phyloP scores from a whole-genome alignment of 805 yeast species.

The Yarrowia hollandica region DNA sequence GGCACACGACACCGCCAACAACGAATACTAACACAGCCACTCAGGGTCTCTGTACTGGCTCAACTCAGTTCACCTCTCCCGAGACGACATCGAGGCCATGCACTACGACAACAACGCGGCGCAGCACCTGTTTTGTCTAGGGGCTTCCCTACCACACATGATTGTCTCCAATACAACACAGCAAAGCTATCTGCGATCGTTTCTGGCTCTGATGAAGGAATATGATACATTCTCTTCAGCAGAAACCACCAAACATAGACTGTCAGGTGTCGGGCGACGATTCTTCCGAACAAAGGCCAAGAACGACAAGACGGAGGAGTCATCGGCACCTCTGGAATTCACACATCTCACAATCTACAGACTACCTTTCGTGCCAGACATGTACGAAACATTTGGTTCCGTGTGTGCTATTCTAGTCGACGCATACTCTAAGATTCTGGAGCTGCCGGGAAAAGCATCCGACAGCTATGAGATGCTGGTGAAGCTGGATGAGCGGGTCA shows the following conservation, averaged over 20 bases:
- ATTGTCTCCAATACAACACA: conserved; percentile 29
- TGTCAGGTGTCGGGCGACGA: conserved; percentile 35
- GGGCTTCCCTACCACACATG: conserved; percentile 33
- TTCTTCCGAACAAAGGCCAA: conserved; percentile 34
- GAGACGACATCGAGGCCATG: conserved; percentile 31
- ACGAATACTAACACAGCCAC: conserved; percentile 25
- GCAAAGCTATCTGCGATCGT: conserved; percentile 31
- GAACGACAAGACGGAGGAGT: conserved; percentile 29
- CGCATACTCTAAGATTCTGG: conserved; percentile 34
- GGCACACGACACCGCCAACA: conserved; percentile 3
- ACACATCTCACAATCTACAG: conserved; percentile 33
- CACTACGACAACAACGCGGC: conserved; percentile 31
- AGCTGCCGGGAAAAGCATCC: conserved; percentile 21
- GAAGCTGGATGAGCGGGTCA: conserved; percentile 35
- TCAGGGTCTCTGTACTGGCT: conserved; percentile 34
- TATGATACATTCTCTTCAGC: conserved; percentile 32
- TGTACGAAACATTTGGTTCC: conserved; percentile 36
- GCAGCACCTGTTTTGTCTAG: conserved; percentile 34
- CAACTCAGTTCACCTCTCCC: conserved; percentile 32
- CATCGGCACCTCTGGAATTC: conserved; percentile 31
- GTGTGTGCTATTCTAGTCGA: conserved; percentile 35
- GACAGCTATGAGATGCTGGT: conserved; percentile 34
- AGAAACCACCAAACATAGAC: conserved; percentile 31
- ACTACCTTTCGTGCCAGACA: conserved; percentile 38
- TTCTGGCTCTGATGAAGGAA: conserved; percentile 33